Percentiles rank a stretch among this genome's conserved stretches.
phyloP scores from a whole-genome alignment of 805 yeast species.

The Ogataea trehalophila region DNA sequence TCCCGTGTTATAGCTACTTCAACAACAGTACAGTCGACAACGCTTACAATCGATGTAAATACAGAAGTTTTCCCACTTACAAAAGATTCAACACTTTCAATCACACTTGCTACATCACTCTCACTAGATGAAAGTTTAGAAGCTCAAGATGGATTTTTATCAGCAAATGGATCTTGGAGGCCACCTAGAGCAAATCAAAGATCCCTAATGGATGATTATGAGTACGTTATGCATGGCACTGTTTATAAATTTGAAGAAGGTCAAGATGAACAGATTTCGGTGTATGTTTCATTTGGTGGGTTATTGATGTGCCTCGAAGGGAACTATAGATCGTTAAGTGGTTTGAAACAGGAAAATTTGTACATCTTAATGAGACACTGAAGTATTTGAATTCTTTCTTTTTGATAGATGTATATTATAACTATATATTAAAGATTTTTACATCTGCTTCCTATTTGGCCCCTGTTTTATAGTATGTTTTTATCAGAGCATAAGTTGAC shows the following conservation, averaged over 20 bases:
- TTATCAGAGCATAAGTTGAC: background rate
- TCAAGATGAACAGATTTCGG: conserved; percentile 64
- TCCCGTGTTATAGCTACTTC: conserved; percentile 85
- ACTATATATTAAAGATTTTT: background rate
- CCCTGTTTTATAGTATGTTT: too few relatives aligned
- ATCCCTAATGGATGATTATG: conserved; percentile 92
- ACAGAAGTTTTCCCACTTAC: conserved; percentile 86
- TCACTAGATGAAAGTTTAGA: conserved; percentile 43
- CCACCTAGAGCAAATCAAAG: conserved; percentile 81
- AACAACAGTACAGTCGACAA: conserved; percentile 73
- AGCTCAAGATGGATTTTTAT: conserved; percentile 33
- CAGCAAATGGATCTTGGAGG: conserved; percentile 64
- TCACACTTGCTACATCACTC: conserved; percentile 78
- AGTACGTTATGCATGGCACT: conserved; percentile 97
- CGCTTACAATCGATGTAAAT: conserved; percentile 83
- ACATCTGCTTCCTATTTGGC: background rate
- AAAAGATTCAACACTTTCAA: conserved; percentile 70
- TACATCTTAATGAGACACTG: conserved; percentile 78
- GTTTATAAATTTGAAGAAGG: conserved; percentile 94
- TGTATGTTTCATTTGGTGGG: conserved; percentile 95
- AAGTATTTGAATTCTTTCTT: background rate
- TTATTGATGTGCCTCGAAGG: conserved; percentile 92
- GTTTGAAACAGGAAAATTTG: conserved; percentile 89
- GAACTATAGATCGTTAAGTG: conserved; percentile 80
- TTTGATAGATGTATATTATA: background rate